A percentile compares a stretch with the other conserved stretches of the same genome.
These are phyloP conservation scores for Sporothrix euskadiensis DNA, from an alignment of 2,329 filamentous ascomycete genomes.

Conservation along the genomic window DNA sequence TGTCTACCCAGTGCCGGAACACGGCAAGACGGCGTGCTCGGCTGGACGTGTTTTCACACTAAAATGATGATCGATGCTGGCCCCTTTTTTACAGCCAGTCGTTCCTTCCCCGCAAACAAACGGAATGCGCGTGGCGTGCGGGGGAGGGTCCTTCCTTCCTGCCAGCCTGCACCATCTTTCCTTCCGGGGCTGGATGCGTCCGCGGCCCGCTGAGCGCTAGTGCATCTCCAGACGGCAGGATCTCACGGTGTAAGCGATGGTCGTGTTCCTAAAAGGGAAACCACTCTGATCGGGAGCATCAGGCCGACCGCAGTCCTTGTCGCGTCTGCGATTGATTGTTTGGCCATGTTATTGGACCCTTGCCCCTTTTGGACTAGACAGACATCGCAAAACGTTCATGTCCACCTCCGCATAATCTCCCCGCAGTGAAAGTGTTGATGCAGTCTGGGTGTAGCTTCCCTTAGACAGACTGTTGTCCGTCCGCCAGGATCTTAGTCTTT, in stretches of 20 bases:
- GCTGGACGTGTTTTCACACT: background rate
- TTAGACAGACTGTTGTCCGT: background rate
- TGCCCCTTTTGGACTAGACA: background rate
- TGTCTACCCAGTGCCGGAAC: background rate
- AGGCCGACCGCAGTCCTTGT: background rate
- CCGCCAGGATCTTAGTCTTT: background rate
- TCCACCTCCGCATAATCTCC: background rate
- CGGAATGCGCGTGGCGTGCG: background rate
- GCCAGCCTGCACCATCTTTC: background rate
- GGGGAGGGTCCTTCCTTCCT: background rate
- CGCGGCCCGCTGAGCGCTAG: background rate
- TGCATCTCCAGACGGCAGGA: conserved; percentile 4
- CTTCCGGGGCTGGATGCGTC: background rate
- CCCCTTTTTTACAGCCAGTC: background rate
- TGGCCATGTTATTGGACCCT: background rate
- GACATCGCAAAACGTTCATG: background rate
- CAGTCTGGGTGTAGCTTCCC: no score
- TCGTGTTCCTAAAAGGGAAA: background rate
- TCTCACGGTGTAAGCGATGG: conserved; percentile 8
- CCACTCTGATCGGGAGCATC: conserved; percentile 7
- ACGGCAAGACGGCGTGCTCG: background rate
- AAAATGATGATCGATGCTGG: background rate
- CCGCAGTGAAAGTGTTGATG: background rate
- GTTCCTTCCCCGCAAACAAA: background rate
- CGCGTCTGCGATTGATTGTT: background rate